phyloP scores from a whole-genome alignment of 2,329 filamentous ascomycete genomes.

The Diaporthe sp. region DNA sequence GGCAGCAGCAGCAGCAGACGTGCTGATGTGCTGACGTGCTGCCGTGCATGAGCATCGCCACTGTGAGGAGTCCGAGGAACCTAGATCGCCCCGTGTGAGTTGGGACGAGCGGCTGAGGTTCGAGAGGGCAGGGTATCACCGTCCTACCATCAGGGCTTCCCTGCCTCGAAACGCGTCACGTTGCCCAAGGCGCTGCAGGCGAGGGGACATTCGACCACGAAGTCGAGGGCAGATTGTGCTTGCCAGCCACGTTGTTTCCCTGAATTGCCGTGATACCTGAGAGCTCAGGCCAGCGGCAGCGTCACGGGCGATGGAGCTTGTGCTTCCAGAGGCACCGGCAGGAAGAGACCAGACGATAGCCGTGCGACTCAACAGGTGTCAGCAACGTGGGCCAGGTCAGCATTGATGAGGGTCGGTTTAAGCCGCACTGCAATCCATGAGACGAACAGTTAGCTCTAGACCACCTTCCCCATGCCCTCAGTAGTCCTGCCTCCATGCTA shows the following conservation, averaged over 20 bases:
- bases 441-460: conserved; percentile 24
- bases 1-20: not conserved
- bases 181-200: conserved; percentile 10
- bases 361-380: conserved; percentile 17
- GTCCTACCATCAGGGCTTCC: conserved; percentile 1
- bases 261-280: conserved; percentile 3
- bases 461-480: not conserved
- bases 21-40: conserved; percentile 1
- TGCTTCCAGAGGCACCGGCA: not conserved
- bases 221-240: conserved; percentile 9
- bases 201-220: not conserved
- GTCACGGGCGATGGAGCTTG: not conserved
- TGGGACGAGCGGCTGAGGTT: conserved; percentile 18
- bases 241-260: not conserved
- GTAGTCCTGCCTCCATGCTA: not conserved
- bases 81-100: conserved; percentile 3
- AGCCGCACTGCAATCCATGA: conserved; percentile 18
- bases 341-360: conserved; percentile 21
- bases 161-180: conserved; percentile 21
- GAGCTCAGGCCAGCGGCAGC: not conserved
- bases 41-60: conserved; percentile 22
- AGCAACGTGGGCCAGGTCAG: conserved; percentile 16
- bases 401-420: conserved; percentile 28
- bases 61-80: conserved; percentile 14
- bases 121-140: not conserved